phyloP scores from a whole-genome alignment of 164 flowering plant species.

The Berberis thunbergii region DNA sequence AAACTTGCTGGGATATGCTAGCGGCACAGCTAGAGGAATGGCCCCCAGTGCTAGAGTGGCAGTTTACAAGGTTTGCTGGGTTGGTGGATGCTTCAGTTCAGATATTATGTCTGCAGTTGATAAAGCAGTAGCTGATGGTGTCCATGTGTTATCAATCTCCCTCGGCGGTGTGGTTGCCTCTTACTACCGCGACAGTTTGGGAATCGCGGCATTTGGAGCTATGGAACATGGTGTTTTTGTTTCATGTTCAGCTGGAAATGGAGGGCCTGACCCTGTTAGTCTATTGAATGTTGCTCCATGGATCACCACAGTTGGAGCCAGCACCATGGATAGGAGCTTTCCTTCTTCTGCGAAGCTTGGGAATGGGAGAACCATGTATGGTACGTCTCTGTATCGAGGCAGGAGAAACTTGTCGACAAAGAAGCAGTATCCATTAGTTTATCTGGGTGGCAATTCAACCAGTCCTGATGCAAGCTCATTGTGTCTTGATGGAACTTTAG shows the following conservation, averaged over 20 bases:
- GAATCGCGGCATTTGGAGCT: slow-evolving; percentile 75
- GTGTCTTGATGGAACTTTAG: slow-evolving; percentile 52
- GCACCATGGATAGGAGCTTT: slow-evolving; percentile 85
- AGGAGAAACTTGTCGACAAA: slow-evolving; percentile 22
- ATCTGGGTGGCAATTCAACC: slow-evolving; percentile 51
- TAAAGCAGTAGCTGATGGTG: slow-evolving; percentile 82
- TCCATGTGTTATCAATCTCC: slow-evolving; percentile 64
- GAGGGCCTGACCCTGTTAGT: slow-evolving; percentile 66
- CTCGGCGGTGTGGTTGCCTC: slow-evolving; percentile 68
- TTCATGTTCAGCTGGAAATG: slow-evolving; percentile 88
- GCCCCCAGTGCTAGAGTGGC: slow-evolving; percentile 66
- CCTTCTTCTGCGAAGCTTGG: slow-evolving; percentile 59
- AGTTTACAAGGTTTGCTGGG: slow-evolving; percentile 81
- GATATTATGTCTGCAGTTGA: slow-evolving; percentile 82
- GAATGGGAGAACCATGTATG: slow-evolving; percentile 25
- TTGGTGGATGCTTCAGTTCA: slow-evolving; percentile 77
- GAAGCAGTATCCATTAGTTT: slow-evolving; percentile 51
- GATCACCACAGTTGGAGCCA: slow-evolving; percentile 86
- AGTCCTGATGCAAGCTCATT: slow-evolving; percentile 52
- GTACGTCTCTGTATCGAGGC: slow-evolving; percentile 77
- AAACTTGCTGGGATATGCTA: slow-evolving; percentile 66
- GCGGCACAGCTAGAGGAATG: slow-evolving; percentile 83
- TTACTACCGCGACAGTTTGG: slow-evolving; percentile 50
- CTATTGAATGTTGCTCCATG: slow-evolving; percentile 81
- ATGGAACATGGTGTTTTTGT: slow-evolving; percentile 89